Base-by-base conservation (phyloP, 2,329 filamentous ascomycete species). In the Didymella sp. region DNA sequence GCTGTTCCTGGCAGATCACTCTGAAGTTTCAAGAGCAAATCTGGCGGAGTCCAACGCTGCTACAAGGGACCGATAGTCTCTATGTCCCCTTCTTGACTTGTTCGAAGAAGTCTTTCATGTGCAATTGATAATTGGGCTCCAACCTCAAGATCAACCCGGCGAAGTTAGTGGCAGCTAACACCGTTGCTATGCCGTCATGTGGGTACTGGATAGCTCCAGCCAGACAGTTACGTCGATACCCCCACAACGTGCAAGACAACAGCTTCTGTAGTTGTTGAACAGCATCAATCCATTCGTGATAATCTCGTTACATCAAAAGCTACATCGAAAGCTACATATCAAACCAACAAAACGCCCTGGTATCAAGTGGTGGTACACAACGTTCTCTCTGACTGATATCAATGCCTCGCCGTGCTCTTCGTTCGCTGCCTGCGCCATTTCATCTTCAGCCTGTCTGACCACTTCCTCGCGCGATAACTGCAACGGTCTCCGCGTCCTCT, bases 321-420 rank as follows among this genome's bases (percentile, higher is more conserved):
- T 52, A 38, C 44, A 53, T 46, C 46, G 38, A 49, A 44, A 19
- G 41, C 41, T 51, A 43, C 31, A 33, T 35, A 25, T 38, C 33
- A 35, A 38, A 47, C 53, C 51, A 45, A 59, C 52, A 59, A 57
- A 71, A 73, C 72, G 71, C 71, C 71, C 45, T 67, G 66, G 67
- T 66, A 49, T 61, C 53, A 52, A 65, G 44, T 71, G 56, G 62
- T 72, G 60, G 61, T 71, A 69, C 69, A 70, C 66, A 61, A 35
- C 21, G 25, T 15, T 38, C 25, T 38, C 41, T 45, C 38, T 40
- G 45, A 28, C 38, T 44, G 15, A 31, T 19, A 54, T 28, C 51
- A 33, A 25, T 31, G 44, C 25, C 19, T 24, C 17, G 33, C 25
- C 25, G 21, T 51, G 42, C 25, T 40, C 33, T 35, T 30, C 19